phyloP scores from a whole-genome alignment of 1,139 yeast genomes.

The Yamadazyma sp. region DNA sequence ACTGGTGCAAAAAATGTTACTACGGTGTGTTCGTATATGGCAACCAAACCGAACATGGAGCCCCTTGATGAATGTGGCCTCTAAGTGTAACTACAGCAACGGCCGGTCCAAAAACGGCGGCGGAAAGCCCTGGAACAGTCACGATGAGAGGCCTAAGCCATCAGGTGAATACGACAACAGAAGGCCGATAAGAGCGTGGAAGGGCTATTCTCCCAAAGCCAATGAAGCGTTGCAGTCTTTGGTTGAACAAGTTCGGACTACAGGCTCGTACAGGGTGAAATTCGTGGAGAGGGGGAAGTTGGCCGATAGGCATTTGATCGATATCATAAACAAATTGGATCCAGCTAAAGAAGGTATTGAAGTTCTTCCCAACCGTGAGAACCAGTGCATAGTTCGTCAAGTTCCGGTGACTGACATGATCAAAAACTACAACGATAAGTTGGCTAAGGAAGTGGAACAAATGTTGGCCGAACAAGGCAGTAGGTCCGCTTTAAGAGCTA shows the following conservation, averaged over 20 bases:
- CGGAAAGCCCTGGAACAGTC: too few species aligned
- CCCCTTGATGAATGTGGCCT: too few species aligned
- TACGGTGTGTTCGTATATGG: not conserved
- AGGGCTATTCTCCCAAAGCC: conserved; percentile 22
- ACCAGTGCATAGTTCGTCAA: conserved; percentile 29
- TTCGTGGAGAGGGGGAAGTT: conserved; percentile 28
- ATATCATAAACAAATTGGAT: conserved; percentile 31
- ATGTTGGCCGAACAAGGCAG: conserved; percentile 39
- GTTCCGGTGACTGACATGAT: conserved; percentile 35
- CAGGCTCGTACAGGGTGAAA: conserved; percentile 27
- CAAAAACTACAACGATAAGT: conserved; percentile 28
- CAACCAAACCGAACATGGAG: too few species aligned
- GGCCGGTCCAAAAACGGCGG: too few species aligned
- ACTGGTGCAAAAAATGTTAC: too few species aligned
- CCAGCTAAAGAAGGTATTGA: conserved; percentile 31
- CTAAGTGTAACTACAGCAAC: too few species aligned
- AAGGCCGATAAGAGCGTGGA: conserved; percentile 13
- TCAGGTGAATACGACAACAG: not conserved
- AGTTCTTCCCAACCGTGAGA: conserved; percentile 23
- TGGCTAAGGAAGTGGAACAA: conserved; percentile 33
- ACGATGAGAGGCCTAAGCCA: too few species aligned
- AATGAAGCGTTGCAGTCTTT: conserved; percentile 32
- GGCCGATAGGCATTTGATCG: conserved; percentile 24
- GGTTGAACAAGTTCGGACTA: conserved; percentile 26
- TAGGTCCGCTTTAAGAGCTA: conserved; percentile 28